Percentiles rank a stretch among this genome's conserved stretches.
Evolutionary conservation across 2,329 filamentous ascomycete genomes (phyloP).

Genomic region (Pestalotiopsis sp.): DNA sequence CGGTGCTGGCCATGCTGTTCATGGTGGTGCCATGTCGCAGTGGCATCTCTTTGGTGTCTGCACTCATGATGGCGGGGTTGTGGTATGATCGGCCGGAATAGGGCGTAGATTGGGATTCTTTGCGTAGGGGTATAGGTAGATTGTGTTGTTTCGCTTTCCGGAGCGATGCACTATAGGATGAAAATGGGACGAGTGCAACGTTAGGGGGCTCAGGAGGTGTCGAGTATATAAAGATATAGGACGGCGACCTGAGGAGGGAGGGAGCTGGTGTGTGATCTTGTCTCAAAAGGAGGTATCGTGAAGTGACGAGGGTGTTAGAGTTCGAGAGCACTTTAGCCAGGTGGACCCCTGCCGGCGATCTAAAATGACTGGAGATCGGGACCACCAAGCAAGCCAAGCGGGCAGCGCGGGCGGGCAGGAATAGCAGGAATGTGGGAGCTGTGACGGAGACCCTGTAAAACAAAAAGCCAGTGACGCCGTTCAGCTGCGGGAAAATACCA

Average conservation of each 20-base stretch:
- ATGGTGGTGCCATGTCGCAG: constrained; percentile 49
- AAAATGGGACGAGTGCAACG: neutral
- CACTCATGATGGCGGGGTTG: constrained; percentile 30
- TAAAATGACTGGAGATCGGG: neutral
- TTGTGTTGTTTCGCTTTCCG: neutral
- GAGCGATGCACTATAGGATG: neutral
- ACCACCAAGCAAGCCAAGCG: neutral
- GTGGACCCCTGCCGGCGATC: neutral
- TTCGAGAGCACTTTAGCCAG: neutral
- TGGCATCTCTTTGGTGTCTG: constrained; percentile 38
- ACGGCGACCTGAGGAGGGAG: neutral
- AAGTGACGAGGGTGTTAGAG: neutral
- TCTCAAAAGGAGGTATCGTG: neutral
- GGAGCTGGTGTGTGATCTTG: neutral
- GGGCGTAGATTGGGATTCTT: neutral
- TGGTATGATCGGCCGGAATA: neutral
- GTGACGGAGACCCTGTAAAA: neutral
- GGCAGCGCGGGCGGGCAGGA: neutral
- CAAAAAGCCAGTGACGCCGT: neutral
- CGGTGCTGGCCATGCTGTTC: constrained; percentile 51
- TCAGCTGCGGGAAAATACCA: neutral
- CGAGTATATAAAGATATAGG: neutral
- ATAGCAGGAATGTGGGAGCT: neutral
- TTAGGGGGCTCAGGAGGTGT: neutral
- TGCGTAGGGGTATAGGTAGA: neutral